Evolutionary conservation across 176 grass and related monocot genomes (phyloP).

Genomic region (Themeda triandra): DNA sequence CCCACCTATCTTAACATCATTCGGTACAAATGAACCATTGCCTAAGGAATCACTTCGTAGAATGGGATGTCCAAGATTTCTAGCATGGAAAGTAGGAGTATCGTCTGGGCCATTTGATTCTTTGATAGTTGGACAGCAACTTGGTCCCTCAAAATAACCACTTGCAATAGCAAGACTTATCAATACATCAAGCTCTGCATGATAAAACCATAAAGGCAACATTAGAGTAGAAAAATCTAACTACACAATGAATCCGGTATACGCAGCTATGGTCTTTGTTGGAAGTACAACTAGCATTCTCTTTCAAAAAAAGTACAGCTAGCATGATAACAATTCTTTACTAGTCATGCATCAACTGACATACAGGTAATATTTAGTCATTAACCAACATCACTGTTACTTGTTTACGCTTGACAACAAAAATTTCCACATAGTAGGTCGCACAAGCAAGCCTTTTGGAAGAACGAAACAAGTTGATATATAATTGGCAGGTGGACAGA

Average conservation of each 20-base stretch:
- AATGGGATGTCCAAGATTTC: conserved; percentile 86
- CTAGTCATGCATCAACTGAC: conserved; percentile 1
- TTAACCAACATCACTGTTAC: conserved; percentile 4
- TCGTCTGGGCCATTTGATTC: conserved; percentile 42
- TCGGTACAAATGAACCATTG: conserved; percentile 86
- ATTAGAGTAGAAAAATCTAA: conserved; percentile 1
- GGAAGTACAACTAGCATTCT: not conserved
- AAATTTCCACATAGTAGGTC: conserved; percentile 24
- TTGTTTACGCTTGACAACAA: not conserved
- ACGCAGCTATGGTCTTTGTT: not conserved
- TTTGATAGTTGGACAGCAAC: conserved; percentile 74
- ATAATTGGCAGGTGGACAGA: conserved; percentile 3
- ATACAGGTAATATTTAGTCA: not conserved
- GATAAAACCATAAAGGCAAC: conserved; percentile 1
- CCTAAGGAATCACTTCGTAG: conserved; percentile 68
- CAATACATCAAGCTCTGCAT: conserved; percentile 87
- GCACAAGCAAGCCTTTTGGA: not conserved
- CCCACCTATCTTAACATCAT: conserved; percentile 78
- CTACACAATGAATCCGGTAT: not conserved
- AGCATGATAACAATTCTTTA: not conserved
- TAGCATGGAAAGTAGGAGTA: conserved; percentile 67
- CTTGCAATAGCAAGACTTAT: conserved; percentile 87
- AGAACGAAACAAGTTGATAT: not conserved
- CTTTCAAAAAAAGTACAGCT: not conserved
- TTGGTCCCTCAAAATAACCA: conserved; percentile 81